Conservation (phyloP, 768 basidiomycete species). For the Paxillus involutus region DNA sequence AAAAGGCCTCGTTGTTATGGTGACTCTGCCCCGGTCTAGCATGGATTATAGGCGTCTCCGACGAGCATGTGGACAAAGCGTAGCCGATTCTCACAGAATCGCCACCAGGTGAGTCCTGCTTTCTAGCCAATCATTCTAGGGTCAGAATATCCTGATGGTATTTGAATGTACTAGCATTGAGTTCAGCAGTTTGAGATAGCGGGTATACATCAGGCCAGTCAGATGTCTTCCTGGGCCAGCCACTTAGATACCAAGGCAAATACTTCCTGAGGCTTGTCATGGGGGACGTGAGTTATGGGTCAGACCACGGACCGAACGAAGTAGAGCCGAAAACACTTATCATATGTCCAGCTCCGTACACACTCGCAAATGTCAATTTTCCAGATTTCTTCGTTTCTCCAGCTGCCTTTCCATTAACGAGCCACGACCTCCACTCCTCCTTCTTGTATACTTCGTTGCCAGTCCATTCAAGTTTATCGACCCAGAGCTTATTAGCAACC, state of each 20-base stretch:
- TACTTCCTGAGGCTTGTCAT: slow-evolving; percentile 67
- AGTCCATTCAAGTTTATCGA: slow-evolving; percentile 58
- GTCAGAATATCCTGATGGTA: too few relatives aligned
- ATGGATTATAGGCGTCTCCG: too few relatives aligned
- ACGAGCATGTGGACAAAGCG: too few relatives aligned
- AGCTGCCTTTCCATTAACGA: slow-evolving; percentile 49
- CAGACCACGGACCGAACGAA: slow-evolving; percentile 15
- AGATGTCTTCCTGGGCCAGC: slow-evolving; percentile 47
- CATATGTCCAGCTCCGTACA: slow-evolving; percentile 77
- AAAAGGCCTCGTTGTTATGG: background rate
- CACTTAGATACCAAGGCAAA: slow-evolving; percentile 64
- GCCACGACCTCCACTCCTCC: slow-evolving; percentile 51
- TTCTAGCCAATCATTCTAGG: too few relatives aligned
- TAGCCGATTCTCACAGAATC: too few relatives aligned
- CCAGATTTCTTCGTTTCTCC: slow-evolving; percentile 57
- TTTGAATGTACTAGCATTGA: too few relatives aligned
- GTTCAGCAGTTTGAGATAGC: background rate
- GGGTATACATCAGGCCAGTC: slow-evolving; percentile 10
- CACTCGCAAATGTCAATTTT: slow-evolving; percentile 62
- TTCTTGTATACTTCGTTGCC: slow-evolving; percentile 47
- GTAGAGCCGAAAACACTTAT: slow-evolving; percentile 33
- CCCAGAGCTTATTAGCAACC: slow-evolving; percentile 66
- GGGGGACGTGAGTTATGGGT: slow-evolving; percentile 49
- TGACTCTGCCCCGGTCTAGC: background rate
- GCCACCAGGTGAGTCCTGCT: too few relatives aligned